Conservation (phyloP, 2,329 filamentous ascomycete species). For the Nannizziopsis barbatae region DNA sequence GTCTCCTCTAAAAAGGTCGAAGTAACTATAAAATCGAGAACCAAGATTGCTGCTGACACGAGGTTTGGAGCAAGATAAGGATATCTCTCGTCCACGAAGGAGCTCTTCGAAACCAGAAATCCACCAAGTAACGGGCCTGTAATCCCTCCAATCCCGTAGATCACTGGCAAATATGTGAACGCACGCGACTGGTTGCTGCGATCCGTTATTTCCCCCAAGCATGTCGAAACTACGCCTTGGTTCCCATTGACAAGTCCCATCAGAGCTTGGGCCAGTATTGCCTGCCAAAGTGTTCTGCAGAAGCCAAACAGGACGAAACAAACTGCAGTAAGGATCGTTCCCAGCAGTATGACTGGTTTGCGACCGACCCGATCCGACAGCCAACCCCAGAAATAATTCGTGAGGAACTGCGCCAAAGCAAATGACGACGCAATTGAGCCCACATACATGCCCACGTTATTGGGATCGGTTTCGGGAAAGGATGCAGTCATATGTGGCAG, state of each 20-base stretch:
- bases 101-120: slow-evolving; percentile 56
- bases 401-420: slow-evolving; percentile 80
- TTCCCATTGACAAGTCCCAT: slow-evolving; percentile 96
- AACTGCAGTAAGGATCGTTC: slow-evolving; percentile 67
- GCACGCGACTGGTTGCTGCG: slow-evolving; percentile 86
- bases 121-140: slow-evolving; percentile 88
- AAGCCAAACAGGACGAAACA: slow-evolving; percentile 85
- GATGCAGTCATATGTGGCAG: slow-evolving; percentile 81
- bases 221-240: slow-evolving; percentile 84
- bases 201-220: slow-evolving; percentile 88
- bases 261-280: slow-evolving; percentile 69
- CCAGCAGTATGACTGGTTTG: slow-evolving; percentile 70
- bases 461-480: slow-evolving; percentile 66
- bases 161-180: slow-evolving; percentile 86
- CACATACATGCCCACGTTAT: slow-evolving; percentile 72
- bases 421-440: slow-evolving; percentile 84
- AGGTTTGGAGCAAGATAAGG: slow-evolving; percentile 82
- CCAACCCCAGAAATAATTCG: slow-evolving; percentile 87
- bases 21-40: slow-evolving; percentile 60
- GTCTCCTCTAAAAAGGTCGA: slow-evolving; percentile 82
- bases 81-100: slow-evolving; percentile 48
- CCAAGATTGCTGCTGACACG: slow-evolving; percentile 59
- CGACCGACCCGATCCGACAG: slow-evolving; percentile 66
- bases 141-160: slow-evolving; percentile 92
- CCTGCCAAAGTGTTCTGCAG: slow-evolving; percentile 69